Evolutionary conservation across 805 yeast species (phyloP).

Genomic region (Crinitomyces ghanaensis): DNA sequence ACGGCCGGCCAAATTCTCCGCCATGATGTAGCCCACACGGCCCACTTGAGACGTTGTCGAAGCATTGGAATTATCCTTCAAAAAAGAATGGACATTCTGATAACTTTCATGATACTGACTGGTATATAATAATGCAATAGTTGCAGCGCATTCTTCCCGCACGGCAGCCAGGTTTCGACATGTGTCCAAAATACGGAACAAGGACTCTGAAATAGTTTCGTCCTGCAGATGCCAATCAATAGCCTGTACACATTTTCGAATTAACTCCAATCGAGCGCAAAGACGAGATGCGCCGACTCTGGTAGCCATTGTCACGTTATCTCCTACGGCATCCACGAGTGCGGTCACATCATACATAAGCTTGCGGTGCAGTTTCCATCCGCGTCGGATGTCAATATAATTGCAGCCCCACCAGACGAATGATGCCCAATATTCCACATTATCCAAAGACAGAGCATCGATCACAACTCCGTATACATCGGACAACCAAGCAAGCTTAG

Average conservation of each 20-base stretch:
- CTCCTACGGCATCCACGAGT: conserved; percentile 30
- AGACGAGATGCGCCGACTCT: conserved; percentile 56
- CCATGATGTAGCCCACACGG: conserved; percentile 27
- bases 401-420: conserved; percentile 65
- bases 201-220: conserved; percentile 29
- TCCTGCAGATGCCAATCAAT: conserved; percentile 41
- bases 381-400: conserved; percentile 46
- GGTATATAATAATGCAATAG: conserved; percentile 38
- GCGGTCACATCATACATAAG: conserved; percentile 37
- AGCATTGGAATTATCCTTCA: conserved; percentile 27
- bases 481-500: conserved; percentile 26
- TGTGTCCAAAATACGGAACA: too few relatives aligned
- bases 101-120: conserved; percentile 34
- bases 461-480: conserved; percentile 31
- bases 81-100: conserved; percentile 30
- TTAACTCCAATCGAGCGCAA: conserved; percentile 46
- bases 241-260: conserved; percentile 40
- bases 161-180: conserved; percentile 55
- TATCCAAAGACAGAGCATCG: conserved; percentile 62
- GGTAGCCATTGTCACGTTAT: conserved; percentile 44
- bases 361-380: conserved; percentile 39
- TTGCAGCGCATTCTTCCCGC: conserved; percentile 52
- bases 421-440: conserved; percentile 60
- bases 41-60: too few relatives aligned
- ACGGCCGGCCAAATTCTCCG: conserved; percentile 24